Evolutionary conservation across 1,284 basidiomycete species (phyloP).

Genomic region (Papiliotrema nemorosa): DNA sequence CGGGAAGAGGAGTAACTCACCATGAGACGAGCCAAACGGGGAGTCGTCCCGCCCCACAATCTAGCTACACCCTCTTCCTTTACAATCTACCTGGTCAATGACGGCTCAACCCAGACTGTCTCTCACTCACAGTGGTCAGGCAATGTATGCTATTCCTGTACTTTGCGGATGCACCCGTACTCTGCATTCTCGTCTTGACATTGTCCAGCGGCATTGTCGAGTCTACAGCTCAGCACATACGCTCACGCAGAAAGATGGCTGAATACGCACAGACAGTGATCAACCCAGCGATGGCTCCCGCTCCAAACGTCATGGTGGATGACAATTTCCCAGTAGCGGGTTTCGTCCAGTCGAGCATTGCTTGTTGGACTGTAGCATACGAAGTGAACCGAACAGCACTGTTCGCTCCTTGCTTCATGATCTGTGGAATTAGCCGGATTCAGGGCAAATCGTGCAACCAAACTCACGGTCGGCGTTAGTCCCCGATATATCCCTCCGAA

Average conservation of each 20-base stretch:
- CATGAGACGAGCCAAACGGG: slow-evolving; percentile 17
- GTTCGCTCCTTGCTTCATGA: slow-evolving; percentile 92
- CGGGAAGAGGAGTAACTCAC: slow-evolving; percentile 6
- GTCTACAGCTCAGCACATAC: slow-evolving; percentile 13
- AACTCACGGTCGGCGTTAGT: slow-evolving; percentile 76
- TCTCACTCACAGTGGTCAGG: slow-evolving; percentile 53
- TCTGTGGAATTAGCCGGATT: slow-evolving; percentile 51
- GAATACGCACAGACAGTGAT: slow-evolving; percentile 76
- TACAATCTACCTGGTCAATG: slow-evolving; percentile 55
- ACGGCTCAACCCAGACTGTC: neutral
- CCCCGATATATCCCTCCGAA: slow-evolving; percentile 73
- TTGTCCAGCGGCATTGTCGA: slow-evolving; percentile 81
- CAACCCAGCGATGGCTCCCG: slow-evolving; percentile 82
- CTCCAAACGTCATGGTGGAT: slow-evolving; percentile 80
- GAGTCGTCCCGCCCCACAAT: slow-evolving; percentile 22
- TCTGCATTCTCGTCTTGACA: slow-evolving; percentile 94
- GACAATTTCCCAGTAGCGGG: slow-evolving; percentile 66
- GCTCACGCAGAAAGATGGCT: no score
- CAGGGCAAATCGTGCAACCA: neutral
- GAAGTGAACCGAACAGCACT: slow-evolving; percentile 88
- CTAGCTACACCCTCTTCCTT: slow-evolving; percentile 68
- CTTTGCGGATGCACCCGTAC: slow-evolving; percentile 68
- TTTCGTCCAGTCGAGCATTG: slow-evolving; percentile 71
- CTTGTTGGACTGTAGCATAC: slow-evolving; percentile 72
- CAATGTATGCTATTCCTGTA: slow-evolving; percentile 90